phyloP scores from a whole-genome alignment of 2,329 filamentous ascomycete species.

The Hypoxylon sp. region DNA sequence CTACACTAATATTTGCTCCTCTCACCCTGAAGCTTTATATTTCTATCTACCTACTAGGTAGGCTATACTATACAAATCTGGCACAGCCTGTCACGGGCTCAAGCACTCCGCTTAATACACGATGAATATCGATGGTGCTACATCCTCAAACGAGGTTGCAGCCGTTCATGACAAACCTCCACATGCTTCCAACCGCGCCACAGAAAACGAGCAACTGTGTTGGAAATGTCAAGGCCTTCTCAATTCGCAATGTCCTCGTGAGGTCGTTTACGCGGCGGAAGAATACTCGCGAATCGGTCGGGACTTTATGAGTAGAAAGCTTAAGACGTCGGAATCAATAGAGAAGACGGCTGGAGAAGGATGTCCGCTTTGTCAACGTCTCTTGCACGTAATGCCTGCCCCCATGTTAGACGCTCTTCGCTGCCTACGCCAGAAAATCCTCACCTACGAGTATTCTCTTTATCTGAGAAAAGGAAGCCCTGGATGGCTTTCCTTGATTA shows the following conservation, averaged over 20 bases:
- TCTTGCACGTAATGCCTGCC: neutral
- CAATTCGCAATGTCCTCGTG: neutral
- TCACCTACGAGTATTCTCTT: neutral
- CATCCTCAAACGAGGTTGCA: neutral
- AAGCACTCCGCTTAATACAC: neutral
- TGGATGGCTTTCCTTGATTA: neutral
- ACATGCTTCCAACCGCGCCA: neutral
- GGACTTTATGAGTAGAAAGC: neutral
- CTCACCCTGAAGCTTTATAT: neutral
- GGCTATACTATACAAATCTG: neutral
- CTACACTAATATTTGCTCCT: neutral
- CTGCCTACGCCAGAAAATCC: neutral
- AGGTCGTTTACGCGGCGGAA: neutral
- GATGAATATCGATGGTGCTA: neutral
- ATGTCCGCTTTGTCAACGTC: neutral
- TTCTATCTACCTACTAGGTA: neutral
- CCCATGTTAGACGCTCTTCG: neutral
- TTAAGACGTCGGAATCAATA: neutral
- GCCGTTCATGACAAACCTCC: neutral
- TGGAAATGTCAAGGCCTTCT: neutral
- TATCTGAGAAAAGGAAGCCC: neutral
- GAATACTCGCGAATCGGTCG: too few species aligned
- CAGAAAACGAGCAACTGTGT: neutral
- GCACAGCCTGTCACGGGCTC: too few species aligned
- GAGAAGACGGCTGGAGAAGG: neutral